Conservation (phyloP, 192 early-diverging fungal species). For the Umbelopsis vinacea region DNA sequence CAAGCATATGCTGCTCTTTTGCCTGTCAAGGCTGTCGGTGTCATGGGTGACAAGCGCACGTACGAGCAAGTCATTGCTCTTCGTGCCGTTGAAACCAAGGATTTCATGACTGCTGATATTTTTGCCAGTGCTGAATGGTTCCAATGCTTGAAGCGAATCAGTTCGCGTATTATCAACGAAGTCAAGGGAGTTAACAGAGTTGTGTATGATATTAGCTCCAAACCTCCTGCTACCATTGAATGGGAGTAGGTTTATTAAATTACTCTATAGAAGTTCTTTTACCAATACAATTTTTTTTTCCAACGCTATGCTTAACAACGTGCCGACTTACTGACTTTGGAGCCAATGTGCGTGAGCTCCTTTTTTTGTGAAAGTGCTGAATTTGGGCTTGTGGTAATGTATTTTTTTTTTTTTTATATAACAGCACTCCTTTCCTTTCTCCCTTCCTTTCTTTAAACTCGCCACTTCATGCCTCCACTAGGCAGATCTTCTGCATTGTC, state of each 20-base stretch:
- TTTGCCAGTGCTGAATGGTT: conserved; percentile 47
- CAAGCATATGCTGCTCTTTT: conserved; percentile 98
- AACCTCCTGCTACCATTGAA: conserved; percentile 99
- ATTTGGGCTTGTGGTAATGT: background rate
- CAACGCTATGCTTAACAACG: background rate
- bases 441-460: background rate
- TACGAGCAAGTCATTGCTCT: conserved; percentile 99
- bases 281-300: background rate
- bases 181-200: conserved; percentile 98
- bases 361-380: background rate
- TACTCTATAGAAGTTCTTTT: background rate
- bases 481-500: conserved; percentile 11
- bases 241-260: conserved; percentile 74
- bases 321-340: conserved; percentile 13
- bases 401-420: background rate
- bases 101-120: conserved; percentile 99
- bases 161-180: conserved; percentile 97
- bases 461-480: conserved; percentile 10
- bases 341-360: background rate
- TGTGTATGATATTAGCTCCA: conserved; percentile 95
- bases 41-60: conserved; percentile 99
- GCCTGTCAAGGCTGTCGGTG: conserved; percentile 94
- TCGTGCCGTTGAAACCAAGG: conserved; percentile 93
- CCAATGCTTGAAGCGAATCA: conserved; percentile 85
- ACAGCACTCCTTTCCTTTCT: background rate